These are phyloP conservation scores for Tritrichomonas foetus DNA, from an alignment of 208 protist species.

Conservation along the genomic window DNA sequence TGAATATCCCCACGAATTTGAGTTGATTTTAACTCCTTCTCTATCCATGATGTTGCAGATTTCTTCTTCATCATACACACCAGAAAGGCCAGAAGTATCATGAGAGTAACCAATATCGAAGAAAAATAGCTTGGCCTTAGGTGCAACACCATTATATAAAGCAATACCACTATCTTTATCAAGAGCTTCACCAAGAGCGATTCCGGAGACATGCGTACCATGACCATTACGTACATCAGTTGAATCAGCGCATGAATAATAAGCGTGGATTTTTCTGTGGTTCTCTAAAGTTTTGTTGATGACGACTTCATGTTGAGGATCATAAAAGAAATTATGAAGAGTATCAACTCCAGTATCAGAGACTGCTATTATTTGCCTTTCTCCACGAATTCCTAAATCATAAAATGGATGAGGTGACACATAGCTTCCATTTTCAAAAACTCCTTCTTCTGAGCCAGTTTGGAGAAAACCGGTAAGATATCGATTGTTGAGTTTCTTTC, in stretches of 20 bases:
- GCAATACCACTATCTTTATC: too few relatives aligned
- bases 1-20: not conserved
- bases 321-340: not conserved
- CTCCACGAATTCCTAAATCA: not conserved
- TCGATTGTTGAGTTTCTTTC: too few relatives aligned
- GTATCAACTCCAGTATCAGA: not conserved
- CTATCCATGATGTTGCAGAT: not conserved
- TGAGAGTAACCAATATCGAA: not conserved
- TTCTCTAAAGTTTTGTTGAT: not conserved
- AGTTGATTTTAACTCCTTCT: not conserved
- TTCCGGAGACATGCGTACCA: not conserved
- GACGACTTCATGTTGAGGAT: not conserved
- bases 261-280: not conserved
- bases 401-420: not conserved
- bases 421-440: too few relatives aligned
- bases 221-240: not conserved
- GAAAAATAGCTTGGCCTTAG: not conserved
- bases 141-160: conserved; percentile 7
- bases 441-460: too few relatives aligned
- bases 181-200: not conserved
- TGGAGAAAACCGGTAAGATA: too few relatives aligned
- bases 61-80: not conserved
- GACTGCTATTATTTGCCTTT: not conserved
- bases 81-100: not conserved
- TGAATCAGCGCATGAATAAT: not conserved